Base-by-base conservation (phyloP, 2,329 filamentous ascomycete species). In the Epicoccum sorghinum region DNA sequence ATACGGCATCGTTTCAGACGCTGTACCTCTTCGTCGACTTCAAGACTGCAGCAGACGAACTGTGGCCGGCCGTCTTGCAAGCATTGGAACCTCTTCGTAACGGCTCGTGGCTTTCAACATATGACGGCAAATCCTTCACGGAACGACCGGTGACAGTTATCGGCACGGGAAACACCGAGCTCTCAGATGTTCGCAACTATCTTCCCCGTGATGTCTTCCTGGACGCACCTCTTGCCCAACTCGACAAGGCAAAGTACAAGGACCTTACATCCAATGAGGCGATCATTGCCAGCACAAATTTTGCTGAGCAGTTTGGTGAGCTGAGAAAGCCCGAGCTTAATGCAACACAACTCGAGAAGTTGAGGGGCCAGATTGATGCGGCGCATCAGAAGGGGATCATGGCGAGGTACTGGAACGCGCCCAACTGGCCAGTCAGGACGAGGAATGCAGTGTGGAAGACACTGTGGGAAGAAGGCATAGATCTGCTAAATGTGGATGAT, bases 11-110 rank as follows among this genome's bases (percentile, higher is more conserved):
- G 7, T 76, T 69, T 5, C 84, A 87, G 68, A 87, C 85, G 0
- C 77, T 89, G 5, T 87, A 86, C 73, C 77, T 88, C 41, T 87
- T 86, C 71, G 81, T 88, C 53, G 86, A 88, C 65, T 64, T 86
- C 53, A 88, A 88, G 70, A 87, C 85, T 0, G 73, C 79, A 32
- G 84, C 84, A 5, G 63, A 72, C 0, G 76, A 76, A 29, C 86
- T 86, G 1, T 87, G 82, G 77, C 75, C 83, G 2, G 78, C 76
- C 30, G 84, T 86, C 2, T 74, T 86, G 32, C 64, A 77, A 23
- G 84, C 83, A 0, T 75, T 89, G 1, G 73, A 83, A 42, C 86
- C 85, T 1, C 77, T 88, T 3, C 79, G 82, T n/a, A 67, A 73
- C 8, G 78, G 76, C 18, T 77, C 78, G 40, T 86, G 81, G 62